Evolutionary conservation across 2,329 filamentous ascomycete genomes (phyloP).

Genomic region (Verticillium nubilum): DNA sequence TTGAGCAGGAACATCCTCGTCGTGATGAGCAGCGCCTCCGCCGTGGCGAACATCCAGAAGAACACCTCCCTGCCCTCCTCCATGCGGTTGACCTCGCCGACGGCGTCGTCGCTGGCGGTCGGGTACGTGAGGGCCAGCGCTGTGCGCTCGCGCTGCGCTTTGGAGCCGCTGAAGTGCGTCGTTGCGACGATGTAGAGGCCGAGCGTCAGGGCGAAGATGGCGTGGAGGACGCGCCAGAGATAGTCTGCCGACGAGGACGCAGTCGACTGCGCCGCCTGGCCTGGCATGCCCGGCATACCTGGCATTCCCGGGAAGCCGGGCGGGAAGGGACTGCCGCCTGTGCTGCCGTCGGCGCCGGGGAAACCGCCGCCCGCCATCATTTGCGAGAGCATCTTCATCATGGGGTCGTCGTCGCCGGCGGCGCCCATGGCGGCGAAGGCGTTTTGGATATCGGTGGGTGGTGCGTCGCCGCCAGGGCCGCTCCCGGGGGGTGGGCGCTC

Average conservation of each 20-base stretch:
- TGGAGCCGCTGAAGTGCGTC: slow-evolving; percentile 64
- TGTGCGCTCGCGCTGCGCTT: slow-evolving; percentile 47
- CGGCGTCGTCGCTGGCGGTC: slow-evolving; percentile 14
- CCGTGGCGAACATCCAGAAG: slow-evolving; percentile 78
- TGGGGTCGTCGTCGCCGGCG: slow-evolving; percentile 48
- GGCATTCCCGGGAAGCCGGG: slow-evolving; percentile 27
- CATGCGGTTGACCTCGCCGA: slow-evolving; percentile 20
- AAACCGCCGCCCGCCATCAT: slow-evolving; percentile 26
- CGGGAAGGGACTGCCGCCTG: not conserved
- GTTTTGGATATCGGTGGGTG: slow-evolving; percentile 29
- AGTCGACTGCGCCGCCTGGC: slow-evolving; percentile 23
- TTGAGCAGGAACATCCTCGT: slow-evolving; percentile 67
- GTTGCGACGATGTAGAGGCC: slow-evolving; percentile 65
- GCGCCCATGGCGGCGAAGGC: slow-evolving; percentile 22
- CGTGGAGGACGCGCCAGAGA: slow-evolving; percentile 70
- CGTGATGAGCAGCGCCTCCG: slow-evolving; percentile 67
- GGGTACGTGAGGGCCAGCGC: slow-evolving; percentile 25
- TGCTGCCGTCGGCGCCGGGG: slow-evolving; percentile 7
- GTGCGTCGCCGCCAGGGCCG: slow-evolving; percentile 15
- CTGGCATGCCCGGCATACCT: slow-evolving; percentile 35
- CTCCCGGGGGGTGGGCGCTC: slow-evolving; percentile 30
- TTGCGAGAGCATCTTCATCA: slow-evolving; percentile 31
- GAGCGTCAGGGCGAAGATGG: slow-evolving; percentile 63
- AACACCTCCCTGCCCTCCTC: slow-evolving; percentile 44
- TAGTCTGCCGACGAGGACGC: slow-evolving; percentile 26